phyloP scores from a whole-genome alignment of 495 filamentous ascomycete species.

The Stereocaulon alpinum region DNA sequence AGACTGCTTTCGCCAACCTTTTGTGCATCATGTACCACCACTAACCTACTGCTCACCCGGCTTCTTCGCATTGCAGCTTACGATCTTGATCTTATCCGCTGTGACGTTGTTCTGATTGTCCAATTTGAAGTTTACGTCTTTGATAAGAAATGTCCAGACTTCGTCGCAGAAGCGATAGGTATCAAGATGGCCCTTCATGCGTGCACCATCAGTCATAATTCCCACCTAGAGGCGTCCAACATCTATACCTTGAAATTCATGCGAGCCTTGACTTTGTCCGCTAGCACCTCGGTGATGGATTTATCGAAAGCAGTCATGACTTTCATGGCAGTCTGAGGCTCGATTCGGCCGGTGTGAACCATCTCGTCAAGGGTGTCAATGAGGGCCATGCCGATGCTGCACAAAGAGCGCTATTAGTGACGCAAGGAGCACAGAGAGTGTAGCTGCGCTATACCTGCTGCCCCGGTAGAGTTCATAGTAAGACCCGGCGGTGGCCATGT shows the following conservation, averaged over 20 bases:
- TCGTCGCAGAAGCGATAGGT: constrained; percentile 99
- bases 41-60: constrained; percentile 51
- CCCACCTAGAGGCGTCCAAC: not conserved
- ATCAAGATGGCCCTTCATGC: constrained; percentile 77
- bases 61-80: constrained; percentile 84
- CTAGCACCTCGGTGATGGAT: constrained; percentile 74
- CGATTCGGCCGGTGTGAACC: constrained; percentile 84
- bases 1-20: not conserved
- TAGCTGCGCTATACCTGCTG: constrained; percentile 61
- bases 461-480: constrained; percentile 97
- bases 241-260: constrained; percentile 84
- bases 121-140: constrained; percentile 95
- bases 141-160: constrained; percentile 99
- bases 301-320: constrained; percentile 89
- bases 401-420: constrained; percentile 20
- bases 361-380: constrained; percentile 95
- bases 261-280: constrained; percentile 81
- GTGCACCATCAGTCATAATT: not conserved
- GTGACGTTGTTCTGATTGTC: constrained; percentile 58
- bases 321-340: constrained; percentile 97
- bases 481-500: constrained; percentile 22
- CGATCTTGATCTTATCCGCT: constrained; percentile 90
- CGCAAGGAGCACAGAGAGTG: not conserved
- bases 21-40: not conserved
- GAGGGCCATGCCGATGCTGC: constrained; percentile 78